Base-by-base conservation (phyloP, 2,329 filamentous ascomycete genomes). In the Harringtonia lauricola region DNA sequence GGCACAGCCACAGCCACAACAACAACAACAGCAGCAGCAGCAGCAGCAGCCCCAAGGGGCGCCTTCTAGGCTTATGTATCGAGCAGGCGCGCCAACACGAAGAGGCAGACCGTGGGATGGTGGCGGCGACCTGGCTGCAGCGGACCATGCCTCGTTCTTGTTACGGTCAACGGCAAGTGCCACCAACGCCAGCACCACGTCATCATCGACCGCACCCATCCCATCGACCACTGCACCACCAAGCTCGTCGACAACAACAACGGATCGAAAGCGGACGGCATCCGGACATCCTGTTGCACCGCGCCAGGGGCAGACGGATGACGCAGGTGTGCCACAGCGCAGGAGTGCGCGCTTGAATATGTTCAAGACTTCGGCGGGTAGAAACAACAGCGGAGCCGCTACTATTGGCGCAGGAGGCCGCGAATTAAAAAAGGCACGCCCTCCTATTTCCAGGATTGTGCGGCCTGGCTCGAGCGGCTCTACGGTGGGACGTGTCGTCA, bases 201-300 rank as follows among this genome's bases (percentile, higher is more conserved):
- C 42, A n/a, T 24, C 37, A 5, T 15, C 42, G 22, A 22, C 30
- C 8, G 36, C 21, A n/a, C 10, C 39, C 24, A 30, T 24, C 1
- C 29, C 42, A 24, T 24, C 35, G 6, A n/a, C 33, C 12, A 15
- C 43, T 10, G 24, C 34, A 15, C 15, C 66, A 44, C 55, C 66
- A 17, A 57, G 49, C 36, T 43, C 63, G 49, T 52, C 67, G 49
- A 49, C 60, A 15, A 59, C 70, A 18, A 68, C 65, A 4, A 64
- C 70, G 14, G 85, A 89, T 47, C 79, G 88, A 59, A 96, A 95
- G 65, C 79, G 90, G 52, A 95, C 88, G 2, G 76, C 94, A n/a
- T 95, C 90, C 34, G 90, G 90, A 4, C 86, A 94, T 52, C 74
- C 73, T 14, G 75, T 74, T 39, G 74, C 62, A 49, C 66, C 67